phyloP scores from a whole-genome alignment of 257 asterid genomes.

The Avicennia marina region DNA sequence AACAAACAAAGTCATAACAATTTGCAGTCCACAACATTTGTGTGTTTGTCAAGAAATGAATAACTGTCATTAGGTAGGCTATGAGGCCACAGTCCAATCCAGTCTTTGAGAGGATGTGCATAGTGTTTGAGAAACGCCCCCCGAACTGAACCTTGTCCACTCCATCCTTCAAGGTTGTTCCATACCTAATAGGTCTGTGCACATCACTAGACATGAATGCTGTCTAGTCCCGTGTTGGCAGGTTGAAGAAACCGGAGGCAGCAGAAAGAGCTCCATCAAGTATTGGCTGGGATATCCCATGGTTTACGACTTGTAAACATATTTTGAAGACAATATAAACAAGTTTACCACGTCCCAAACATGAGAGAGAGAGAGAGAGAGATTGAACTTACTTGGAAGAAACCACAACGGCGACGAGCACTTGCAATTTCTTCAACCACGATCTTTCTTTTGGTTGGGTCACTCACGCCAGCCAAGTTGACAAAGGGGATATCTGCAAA shows the following conservation, averaged over 20 bases:
- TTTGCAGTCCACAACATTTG: no score
- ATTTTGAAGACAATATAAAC: not conserved
- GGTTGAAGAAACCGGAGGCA: slow-evolving; percentile 29
- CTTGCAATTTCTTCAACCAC: slow-evolving; percentile 22
- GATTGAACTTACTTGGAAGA: slow-evolving; percentile 34
- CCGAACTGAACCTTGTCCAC: slow-evolving; percentile 31
- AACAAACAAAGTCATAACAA: no score
- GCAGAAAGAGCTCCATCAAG: slow-evolving; percentile 35
- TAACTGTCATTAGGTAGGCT: slow-evolving; percentile 32
- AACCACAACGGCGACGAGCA: slow-evolving; percentile 29
- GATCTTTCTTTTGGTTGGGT: slow-evolving; percentile 8
- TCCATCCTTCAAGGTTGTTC: slow-evolving; percentile 31
- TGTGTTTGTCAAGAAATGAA: no score
- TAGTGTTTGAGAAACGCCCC: slow-evolving; percentile 43
- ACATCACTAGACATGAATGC: slow-evolving; percentile 32
- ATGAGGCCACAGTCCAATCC: slow-evolving; percentile 35
- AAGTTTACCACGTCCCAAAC: not conserved
- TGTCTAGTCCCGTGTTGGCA: slow-evolving; percentile 25
- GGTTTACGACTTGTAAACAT: slow-evolving; percentile 22
- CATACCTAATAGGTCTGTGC: slow-evolving; percentile 31
- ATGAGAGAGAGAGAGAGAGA: not conserved
- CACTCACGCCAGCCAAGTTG: slow-evolving; percentile 20
- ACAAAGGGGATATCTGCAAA: slow-evolving; percentile 12
- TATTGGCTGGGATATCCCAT: slow-evolving; percentile 30
- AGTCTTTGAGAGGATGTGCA: slow-evolving; percentile 35